Evolutionary conservation across 225 moss, liverwort and hornwort species (phyloP).

Genomic region (Physcomitrium patens): DNA sequence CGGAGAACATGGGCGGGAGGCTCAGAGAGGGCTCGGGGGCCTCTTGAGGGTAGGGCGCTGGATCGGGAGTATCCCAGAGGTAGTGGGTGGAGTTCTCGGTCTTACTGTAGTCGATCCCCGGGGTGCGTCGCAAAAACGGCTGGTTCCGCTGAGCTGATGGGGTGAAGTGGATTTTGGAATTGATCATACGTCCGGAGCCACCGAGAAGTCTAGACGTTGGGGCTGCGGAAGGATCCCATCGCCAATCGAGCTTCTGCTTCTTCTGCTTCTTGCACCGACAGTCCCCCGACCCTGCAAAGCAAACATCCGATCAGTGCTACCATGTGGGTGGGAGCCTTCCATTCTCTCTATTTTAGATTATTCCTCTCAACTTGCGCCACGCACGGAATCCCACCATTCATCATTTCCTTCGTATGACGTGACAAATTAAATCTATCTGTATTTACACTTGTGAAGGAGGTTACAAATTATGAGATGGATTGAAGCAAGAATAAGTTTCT

Average conservation of each 20-base stretch:
- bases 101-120: slow-evolving; percentile 30
- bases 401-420: no score
- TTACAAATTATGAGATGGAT: no score
- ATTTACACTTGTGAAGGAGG: no score
- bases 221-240: slow-evolving; percentile 33
- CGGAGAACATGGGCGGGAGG: slow-evolving; percentile 25
- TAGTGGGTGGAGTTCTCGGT: slow-evolving; percentile 38
- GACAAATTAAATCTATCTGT: no score
- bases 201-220: not conserved
- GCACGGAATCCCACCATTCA: no score
- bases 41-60: not conserved
- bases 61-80: slow-evolving; percentile 25
- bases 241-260: slow-evolving; percentile 7
- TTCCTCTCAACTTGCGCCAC: no score
- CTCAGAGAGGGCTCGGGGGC: not conserved
- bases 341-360: not conserved
- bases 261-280: slow-evolving; percentile 13
- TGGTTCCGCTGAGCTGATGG: slow-evolving; percentile 21
- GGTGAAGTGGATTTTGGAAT: slow-evolving; percentile 26
- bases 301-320: not conserved
- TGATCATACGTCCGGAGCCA: not conserved
- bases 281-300: not conserved
- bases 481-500: no score
- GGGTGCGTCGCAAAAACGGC: slow-evolving; percentile 32
- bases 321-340: not conserved